Percentiles rank a stretch among this genome's conserved stretches.
Conservation (phyloP, 2,329 filamentous ascomycete species). For the Mycosphaerella arachidis region DNA sequence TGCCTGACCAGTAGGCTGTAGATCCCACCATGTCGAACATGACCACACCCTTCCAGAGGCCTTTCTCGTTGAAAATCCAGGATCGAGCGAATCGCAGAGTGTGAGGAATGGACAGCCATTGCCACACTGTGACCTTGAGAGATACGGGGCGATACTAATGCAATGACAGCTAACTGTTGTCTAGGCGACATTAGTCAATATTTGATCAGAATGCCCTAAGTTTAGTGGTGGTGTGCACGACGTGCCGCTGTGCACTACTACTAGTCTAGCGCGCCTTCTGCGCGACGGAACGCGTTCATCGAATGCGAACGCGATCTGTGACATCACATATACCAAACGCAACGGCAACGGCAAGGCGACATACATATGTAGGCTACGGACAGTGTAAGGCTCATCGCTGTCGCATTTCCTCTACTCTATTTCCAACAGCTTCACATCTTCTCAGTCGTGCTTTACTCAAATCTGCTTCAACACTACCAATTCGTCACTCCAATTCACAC, state of each 20-base stretch:
- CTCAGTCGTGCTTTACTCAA: not conserved
- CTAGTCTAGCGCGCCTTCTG: not conserved
- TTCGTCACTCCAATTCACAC: not conserved
- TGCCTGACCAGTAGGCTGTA: not conserved
- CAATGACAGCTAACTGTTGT: too few species aligned
- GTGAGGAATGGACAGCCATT: not conserved
- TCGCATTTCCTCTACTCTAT: not conserved
- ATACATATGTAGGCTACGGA: not conserved
- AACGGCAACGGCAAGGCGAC: not conserved
- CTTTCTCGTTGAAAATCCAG: not conserved
- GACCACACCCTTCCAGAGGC: not conserved
- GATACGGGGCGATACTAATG: too few species aligned
- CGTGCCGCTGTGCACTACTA: not conserved
- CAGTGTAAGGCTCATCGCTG: not conserved
- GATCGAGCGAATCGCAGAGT: not conserved
- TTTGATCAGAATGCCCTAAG: not conserved
- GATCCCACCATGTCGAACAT: not conserved
- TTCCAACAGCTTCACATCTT: not conserved
- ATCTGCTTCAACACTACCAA: not conserved
- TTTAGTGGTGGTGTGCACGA: too few species aligned
- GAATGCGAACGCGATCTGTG: not conserved
- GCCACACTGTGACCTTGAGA: not conserved
- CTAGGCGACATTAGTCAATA: too few species aligned
- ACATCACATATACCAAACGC: not conserved
- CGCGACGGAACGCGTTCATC: not conserved